These are phyloP conservation scores for Colletotrichum melonis DNA, from an alignment of 2,329 filamentous ascomycete species.

Conservation along the genomic window DNA sequence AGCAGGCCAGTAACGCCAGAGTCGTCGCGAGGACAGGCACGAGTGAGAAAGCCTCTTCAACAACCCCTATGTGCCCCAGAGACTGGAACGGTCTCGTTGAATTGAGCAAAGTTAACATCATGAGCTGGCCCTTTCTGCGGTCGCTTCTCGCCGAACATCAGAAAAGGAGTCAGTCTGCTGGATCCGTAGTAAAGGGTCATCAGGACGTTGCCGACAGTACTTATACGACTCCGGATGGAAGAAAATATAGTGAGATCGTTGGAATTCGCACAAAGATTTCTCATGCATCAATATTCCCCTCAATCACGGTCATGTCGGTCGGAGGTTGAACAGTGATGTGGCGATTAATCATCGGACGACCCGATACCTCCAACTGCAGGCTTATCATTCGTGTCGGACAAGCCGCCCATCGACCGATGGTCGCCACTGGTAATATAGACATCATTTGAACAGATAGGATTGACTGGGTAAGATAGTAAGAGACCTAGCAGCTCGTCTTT, in stretches of 20 bases:
- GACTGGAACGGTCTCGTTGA: background rate
- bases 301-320: background rate
- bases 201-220: background rate
- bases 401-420: background rate
- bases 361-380: background rate
- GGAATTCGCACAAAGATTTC: no score
- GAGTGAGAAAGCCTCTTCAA: background rate
- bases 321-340: background rate
- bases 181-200: background rate
- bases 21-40: background rate
- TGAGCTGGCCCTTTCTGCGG: background rate
- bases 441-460: no score
- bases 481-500: no score
- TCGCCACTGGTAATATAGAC: background rate
- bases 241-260: no score
- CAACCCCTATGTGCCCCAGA: background rate
- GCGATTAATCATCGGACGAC: background rate
- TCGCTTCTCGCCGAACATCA: background rate
- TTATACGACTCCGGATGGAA: background rate
- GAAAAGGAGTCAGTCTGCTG: background rate
- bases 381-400: background rate
- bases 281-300: background rate
- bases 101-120: background rate
- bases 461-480: no score
- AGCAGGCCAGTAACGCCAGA: background rate